Base-by-base conservation (phyloP, 2,329 filamentous ascomycete genomes). In the Trichophyton simii region DNA sequence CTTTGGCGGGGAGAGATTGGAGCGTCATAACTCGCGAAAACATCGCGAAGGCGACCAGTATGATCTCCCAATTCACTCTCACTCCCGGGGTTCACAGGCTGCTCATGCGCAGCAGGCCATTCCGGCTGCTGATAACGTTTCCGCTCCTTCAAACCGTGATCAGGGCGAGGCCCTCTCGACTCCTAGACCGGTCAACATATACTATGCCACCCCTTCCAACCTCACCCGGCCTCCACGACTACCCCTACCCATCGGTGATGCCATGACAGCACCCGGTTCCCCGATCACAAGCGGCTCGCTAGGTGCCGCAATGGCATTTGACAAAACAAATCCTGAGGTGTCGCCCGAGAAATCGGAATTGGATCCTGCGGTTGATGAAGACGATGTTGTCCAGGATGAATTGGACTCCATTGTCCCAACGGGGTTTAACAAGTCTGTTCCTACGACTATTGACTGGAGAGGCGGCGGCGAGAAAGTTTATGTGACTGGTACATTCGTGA, bases 401-500 rank as follows among this genome's bases (percentile, higher is more conserved):
- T 81, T 92, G 70, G 82, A 86, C 44, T 72, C 76, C n/a, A 77
- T 75, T 62, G 72, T 76, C 20, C 83, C 88, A 38, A 31, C 36
- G 34, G 87, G 87, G 73, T 85, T 84, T 18, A 83, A 86, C 64
- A 87, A 88, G 44, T 88, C 88, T 6, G 88, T 97, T 48, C 89
- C 90, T 1, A 95, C 89, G 1, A 78, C 83, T 62, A 84, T 99
- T 62, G 88, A 95, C 75, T 99, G 94, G 94, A 83, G 82, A 66
- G 82, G 84, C 7, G 84, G 85, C 59, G 91, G 89, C 62, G 88
- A 95, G 62, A 95, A 91, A 75, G 85, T 97, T 65, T 99, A 96
- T 73, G 91, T 99, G 54, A 99, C 94, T 0, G 92, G 92, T 66
- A 97, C 94, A 20, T 96, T 97, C 71, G 95, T 95, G 68, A 89